Percentiles rank a stretch among this genome's conserved stretches.
These are phyloP conservation scores for Coleophoma crateriformis DNA, from an alignment of 2,329 filamentous ascomycete species.

Conservation along the genomic window DNA sequence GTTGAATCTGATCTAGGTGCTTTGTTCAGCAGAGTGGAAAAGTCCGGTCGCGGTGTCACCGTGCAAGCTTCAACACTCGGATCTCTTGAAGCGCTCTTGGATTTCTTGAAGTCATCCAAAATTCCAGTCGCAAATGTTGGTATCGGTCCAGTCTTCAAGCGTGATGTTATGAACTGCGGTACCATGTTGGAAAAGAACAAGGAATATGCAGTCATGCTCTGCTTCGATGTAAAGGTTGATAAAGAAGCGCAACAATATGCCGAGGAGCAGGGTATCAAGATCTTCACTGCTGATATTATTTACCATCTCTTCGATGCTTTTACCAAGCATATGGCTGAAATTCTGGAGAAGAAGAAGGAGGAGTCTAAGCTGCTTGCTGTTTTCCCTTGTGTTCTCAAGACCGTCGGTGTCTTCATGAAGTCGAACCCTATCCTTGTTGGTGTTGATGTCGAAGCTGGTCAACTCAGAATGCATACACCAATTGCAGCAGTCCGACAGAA, in stretches of 20 bases:
- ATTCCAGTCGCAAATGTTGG: slow-evolving; percentile 97
- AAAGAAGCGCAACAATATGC: slow-evolving; percentile 91
- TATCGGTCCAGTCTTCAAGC: slow-evolving; percentile 96
- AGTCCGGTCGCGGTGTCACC: slow-evolving; percentile 87
- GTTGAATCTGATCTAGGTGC: slow-evolving; percentile 92
- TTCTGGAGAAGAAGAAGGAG: slow-evolving; percentile 89
- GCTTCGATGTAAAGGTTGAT: slow-evolving; percentile 99
- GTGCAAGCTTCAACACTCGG: slow-evolving; percentile 97
- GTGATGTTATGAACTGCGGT: slow-evolving; percentile 92
- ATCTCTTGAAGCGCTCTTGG: slow-evolving; percentile 90
- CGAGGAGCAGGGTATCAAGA: slow-evolving; percentile 90
- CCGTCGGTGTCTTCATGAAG: slow-evolving; percentile 98
- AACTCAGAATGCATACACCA: slow-evolving; percentile 80
- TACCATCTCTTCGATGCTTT: slow-evolving; percentile 98
- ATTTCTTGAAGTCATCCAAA: slow-evolving; percentile 94
- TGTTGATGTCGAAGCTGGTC: slow-evolving; percentile 91
- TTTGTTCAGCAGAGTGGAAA: slow-evolving; percentile 86
- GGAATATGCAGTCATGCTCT: slow-evolving; percentile 98
- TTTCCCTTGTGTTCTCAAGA: slow-evolving; percentile 87
- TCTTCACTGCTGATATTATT: slow-evolving; percentile 98
- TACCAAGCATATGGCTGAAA: slow-evolving; percentile 85
- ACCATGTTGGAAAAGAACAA: slow-evolving; percentile 95
- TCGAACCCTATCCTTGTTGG: slow-evolving; percentile 91
- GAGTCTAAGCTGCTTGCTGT: slow-evolving; percentile 93
- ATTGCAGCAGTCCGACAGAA: slow-evolving; percentile 84